Evolutionary conservation across 805 yeast genomes (phyloP), one percentile per base, ranked within the genome.

Genomic region (Ogataea salicorniae): DNA sequence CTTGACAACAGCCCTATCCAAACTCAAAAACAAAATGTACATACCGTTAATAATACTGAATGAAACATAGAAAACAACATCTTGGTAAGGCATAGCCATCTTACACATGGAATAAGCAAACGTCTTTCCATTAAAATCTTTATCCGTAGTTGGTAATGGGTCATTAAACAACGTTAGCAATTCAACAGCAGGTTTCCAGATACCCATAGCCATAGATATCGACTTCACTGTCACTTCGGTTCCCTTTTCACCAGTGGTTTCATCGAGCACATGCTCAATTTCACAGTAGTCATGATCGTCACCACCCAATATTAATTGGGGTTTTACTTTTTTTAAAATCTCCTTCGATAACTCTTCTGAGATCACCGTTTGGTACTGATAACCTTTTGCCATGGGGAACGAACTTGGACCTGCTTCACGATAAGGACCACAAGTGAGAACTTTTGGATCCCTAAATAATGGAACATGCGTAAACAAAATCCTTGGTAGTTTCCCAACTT

Each of bases 231-330:
- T 88, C 53, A 85, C 80, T 63, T 94, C 99, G 44, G 45, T 39
- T 14, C 56, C 46, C n/a, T 39, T 39, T 17, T 45, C 22, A 13
- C 50, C 56, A 4, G 31, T 26, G 31, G 31, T 9, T 26, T 45
- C 35, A 17, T 38, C 18, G 36, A 54, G 51, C 1, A 40, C 45
- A 37, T 54, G 58, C 5, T 40, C 33, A 4, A 51, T 45, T 37
- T 55, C 58, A 64, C 99, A 94, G 57, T 88, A 90, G 64, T 94
- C 99, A 68, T 94, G 99, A 63, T 94, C 99, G 64, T 94, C 99
- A 1, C 99, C 99, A 6, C 95, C 81, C 60, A 90, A 87, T 4
- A 87, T 74, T 11, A 83, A 64, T 15, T 72, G 72, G 0, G 99
- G 99, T 41, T 75, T 67, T 1, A 92, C 63, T 9, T 66, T 69